Percentiles rank a stretch among this genome's conserved stretches.
These are phyloP conservation scores for Diddensiella transvaalensis DNA, from an alignment of 805 yeast genomes.

Conservation along the genomic window DNA sequence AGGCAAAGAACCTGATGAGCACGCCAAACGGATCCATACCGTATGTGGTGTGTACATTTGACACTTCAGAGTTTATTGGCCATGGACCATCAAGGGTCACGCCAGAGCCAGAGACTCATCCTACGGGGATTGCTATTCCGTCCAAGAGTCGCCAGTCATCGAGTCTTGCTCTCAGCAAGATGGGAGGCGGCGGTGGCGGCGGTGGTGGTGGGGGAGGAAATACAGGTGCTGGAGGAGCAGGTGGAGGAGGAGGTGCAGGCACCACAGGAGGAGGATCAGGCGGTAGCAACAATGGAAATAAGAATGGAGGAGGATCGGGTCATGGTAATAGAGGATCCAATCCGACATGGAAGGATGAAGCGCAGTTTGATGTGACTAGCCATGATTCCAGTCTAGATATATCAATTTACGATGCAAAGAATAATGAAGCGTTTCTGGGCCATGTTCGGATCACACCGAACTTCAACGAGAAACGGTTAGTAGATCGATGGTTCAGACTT, in stretches of 20 bases:
- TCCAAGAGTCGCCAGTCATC: constrained; percentile 31
- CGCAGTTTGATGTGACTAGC: constrained; percentile 79
- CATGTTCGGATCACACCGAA: constrained; percentile 72
- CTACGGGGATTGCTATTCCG: constrained; percentile 5
- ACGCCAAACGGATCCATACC: constrained; percentile 62
- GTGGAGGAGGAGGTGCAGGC: neutral
- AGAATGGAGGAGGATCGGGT: neutral
- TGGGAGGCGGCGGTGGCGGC: constrained; percentile 10
- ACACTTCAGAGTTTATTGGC: constrained; percentile 67
- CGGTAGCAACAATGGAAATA: neutral
- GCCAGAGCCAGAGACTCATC: constrained; percentile 9
- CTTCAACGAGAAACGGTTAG: constrained; percentile 29
- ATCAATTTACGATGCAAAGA: constrained; percentile 83
- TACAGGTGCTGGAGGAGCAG: constrained; percentile 2
- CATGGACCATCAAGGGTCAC: constrained; percentile 54
- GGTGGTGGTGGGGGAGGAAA: neutral
- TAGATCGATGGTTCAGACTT: constrained; percentile 71
- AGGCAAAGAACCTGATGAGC: constrained; percentile 67
- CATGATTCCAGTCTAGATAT: constrained; percentile 79
- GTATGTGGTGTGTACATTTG: constrained; percentile 35
- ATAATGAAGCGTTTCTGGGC: constrained; percentile 82
- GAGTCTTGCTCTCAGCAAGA: constrained; percentile 1
- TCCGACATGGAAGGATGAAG: constrained; percentile 90
- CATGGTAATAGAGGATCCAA: constrained; percentile 38
- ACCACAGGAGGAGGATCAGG: neutral